Evolutionary conservation across 495 filamentous ascomycete genomes (phyloP).

Genomic region (Lophiostoma macrostomum): DNA sequence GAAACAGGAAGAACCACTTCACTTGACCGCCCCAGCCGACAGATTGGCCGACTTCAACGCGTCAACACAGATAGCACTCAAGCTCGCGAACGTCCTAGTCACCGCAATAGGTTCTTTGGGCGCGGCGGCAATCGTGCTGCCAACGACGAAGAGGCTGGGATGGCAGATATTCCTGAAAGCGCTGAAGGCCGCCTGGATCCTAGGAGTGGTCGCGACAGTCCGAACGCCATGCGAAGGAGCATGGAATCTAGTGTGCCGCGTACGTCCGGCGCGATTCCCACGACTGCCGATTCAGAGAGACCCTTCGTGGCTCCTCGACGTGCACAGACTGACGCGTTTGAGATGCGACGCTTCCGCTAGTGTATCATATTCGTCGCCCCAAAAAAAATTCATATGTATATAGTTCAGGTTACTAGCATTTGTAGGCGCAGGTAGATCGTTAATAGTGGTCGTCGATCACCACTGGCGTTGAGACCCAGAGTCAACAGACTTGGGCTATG

Average conservation of each 20-base stretch:
- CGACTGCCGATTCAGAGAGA: background rate
- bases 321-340: slow-evolving; percentile 36
- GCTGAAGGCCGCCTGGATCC: slow-evolving; percentile 35
- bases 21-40: slow-evolving; percentile 5
- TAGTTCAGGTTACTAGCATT: slow-evolving; percentile 9
- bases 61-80: slow-evolving; percentile 30
- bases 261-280: slow-evolving; percentile 18
- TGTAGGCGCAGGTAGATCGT: slow-evolving; percentile 3
- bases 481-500: too few species aligned
- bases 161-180: slow-evolving; percentile 40
- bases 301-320: slow-evolving; percentile 15
- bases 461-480: too few species aligned
- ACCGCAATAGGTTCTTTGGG: slow-evolving; percentile 44
- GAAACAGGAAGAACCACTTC: slow-evolving; percentile 36
- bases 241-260: slow-evolving; percentile 17
- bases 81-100: slow-evolving; percentile 25
- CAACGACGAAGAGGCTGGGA: slow-evolving; percentile 39
- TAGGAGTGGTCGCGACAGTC: slow-evolving; percentile 34
- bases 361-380: too few species aligned
- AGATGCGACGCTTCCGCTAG: slow-evolving; percentile 36
- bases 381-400: background rate
- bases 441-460: too few species aligned
- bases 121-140: slow-evolving; percentile 20
- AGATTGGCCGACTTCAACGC: slow-evolving; percentile 28
- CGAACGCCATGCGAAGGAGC: slow-evolving; percentile 33